A percentile compares a stretch with the other conserved stretches of the same genome.
Evolutionary conservation across 345 rosid species (phyloP).

Genomic region (Clarkia xantiana): DNA sequence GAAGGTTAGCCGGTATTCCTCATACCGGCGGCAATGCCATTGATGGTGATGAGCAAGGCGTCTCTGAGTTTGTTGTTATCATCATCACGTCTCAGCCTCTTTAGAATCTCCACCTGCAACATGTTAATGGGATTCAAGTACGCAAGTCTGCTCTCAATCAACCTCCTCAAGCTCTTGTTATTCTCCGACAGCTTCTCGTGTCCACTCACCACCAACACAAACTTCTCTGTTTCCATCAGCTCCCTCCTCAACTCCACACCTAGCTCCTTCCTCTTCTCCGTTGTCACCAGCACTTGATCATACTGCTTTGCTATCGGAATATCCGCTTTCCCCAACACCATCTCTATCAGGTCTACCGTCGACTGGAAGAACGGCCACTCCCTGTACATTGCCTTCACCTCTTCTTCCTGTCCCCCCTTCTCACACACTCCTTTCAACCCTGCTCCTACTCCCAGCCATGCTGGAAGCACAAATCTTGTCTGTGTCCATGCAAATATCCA

Average conservation of each 20-base stretch:
- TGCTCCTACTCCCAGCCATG: slow-evolving; percentile 97
- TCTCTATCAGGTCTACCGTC: slow-evolving; percentile 88
- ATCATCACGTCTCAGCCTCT: slow-evolving; percentile 70
- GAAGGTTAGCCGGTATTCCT: slow-evolving; percentile 47
- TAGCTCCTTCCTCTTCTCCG: slow-evolving; percentile 48
- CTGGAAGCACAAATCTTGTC: slow-evolving; percentile 94
- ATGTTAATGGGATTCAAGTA: slow-evolving; percentile 84
- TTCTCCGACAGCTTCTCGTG: slow-evolving; percentile 60
- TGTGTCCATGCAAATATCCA: slow-evolving; percentile 99
- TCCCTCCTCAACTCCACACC: slow-evolving; percentile 66
- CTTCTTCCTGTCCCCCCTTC: slow-evolving; percentile 72
- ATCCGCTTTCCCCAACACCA: slow-evolving; percentile 89
- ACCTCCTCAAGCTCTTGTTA: slow-evolving; percentile 70
- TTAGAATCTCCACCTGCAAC: slow-evolving; percentile 85
- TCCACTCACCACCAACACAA: slow-evolving; percentile 58
- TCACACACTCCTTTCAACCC: slow-evolving; percentile 72
- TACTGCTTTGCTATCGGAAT: slow-evolving; percentile 72
- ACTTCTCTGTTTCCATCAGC: slow-evolving; percentile 51
- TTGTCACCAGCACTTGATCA: slow-evolving; percentile 77
- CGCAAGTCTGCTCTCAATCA: slow-evolving; percentile 83
- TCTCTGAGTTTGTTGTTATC: slow-evolving; percentile 78
- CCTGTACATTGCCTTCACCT: slow-evolving; percentile 69
- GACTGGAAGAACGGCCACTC: slow-evolving; percentile 97
- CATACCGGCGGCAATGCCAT: slow-evolving; percentile 97
- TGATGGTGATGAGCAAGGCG: slow-evolving; percentile 83